Base-by-base conservation (phyloP, 495 filamentous ascomycete species). In the Trichoderma virens region DNA sequence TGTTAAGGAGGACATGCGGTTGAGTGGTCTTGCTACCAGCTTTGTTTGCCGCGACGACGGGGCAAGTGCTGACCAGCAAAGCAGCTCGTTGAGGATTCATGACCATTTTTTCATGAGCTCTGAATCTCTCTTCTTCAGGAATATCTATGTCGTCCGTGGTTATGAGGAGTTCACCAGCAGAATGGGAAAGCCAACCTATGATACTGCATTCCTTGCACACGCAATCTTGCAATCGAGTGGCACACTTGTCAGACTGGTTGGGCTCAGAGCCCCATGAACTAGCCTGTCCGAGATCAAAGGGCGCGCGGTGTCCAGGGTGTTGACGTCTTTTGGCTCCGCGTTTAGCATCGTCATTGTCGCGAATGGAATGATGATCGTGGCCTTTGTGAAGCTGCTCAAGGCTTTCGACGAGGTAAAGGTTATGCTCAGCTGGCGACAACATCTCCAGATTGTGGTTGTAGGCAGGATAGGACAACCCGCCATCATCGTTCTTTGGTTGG, bases 181-280 rank as follows among this genome's bases (percentile, higher is more conserved):
- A n/a, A 20, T 54, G 59, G 31, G 59, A n/a, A 14, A 35, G 59
- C 59, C 59, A 39, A 61, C 59, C 59, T 61, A 4, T 61, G 59
- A 34, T 13, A 38, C n/a, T 25, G 11, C 59, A 61, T 11, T n/a
- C 5, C 18, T 38, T 25, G 23, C 59, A 61, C 7, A 61, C 59
- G 23, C 35, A 61, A 20, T 38, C 59, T 27, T 27, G 9, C 3
- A 27, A 3, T 30, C 51, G 51, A 30, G 25, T 56, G 23, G 3
- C 20, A 5, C 51, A 28, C 11, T 9, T 28, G 14, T 30, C 27
- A 30, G 51, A 5, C 51, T 56, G 51, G 51, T 27, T 16, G 5
- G 23, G 9, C 11, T 27, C 25, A 30, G 51, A 56, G 25, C 51
- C 51, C 23, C 23, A 30, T 5, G 51, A 16, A 9, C 51, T 56